Conservation (phyloP, 2,329 filamentous ascomycete species). For the Colletotrichum chlorophyti region DNA sequence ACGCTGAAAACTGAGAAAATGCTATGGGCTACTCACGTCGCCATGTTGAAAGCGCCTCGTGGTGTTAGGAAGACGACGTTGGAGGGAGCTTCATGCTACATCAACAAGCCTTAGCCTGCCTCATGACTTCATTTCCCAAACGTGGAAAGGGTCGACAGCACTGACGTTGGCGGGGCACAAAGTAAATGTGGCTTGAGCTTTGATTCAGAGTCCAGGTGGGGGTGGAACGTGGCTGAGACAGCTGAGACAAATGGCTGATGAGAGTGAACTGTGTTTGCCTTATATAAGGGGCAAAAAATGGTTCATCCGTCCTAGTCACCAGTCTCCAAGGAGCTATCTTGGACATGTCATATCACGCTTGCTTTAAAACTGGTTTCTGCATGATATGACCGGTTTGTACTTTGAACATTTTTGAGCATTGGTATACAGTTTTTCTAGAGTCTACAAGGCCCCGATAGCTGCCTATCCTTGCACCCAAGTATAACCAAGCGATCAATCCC, state of each 20-base stretch:
- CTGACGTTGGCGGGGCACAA: slow-evolving; percentile 30
- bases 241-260: neutral
- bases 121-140: slow-evolving; percentile 27
- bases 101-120: slow-evolving; percentile 13
- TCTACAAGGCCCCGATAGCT: slow-evolving; percentile 12
- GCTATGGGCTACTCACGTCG: slow-evolving; percentile 34
- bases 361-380: neutral
- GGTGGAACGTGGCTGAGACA: slow-evolving; percentile 21
- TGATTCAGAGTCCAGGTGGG: slow-evolving; percentile 4
- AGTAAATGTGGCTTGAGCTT: slow-evolving; percentile 4
- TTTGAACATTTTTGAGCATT: slow-evolving; percentile 13
- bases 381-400: neutral
- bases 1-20: no score
- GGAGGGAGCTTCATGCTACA: slow-evolving; percentile 9
- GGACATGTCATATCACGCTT: neutral
- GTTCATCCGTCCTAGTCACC: slow-evolving; percentile 1
- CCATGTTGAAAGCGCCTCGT: slow-evolving; percentile 30
- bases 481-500: slow-evolving; percentile 12
- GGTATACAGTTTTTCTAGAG: slow-evolving; percentile 15
- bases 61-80: neutral
- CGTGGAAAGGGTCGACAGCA: slow-evolving; percentile 6
- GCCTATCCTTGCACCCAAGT: slow-evolving; percentile 11
- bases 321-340: neutral
- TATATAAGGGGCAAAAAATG: neutral
- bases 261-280: no score